Base-by-base conservation (phyloP, 2,329 filamentous ascomycete genomes). In the Lecanosticta acicola region DNA sequence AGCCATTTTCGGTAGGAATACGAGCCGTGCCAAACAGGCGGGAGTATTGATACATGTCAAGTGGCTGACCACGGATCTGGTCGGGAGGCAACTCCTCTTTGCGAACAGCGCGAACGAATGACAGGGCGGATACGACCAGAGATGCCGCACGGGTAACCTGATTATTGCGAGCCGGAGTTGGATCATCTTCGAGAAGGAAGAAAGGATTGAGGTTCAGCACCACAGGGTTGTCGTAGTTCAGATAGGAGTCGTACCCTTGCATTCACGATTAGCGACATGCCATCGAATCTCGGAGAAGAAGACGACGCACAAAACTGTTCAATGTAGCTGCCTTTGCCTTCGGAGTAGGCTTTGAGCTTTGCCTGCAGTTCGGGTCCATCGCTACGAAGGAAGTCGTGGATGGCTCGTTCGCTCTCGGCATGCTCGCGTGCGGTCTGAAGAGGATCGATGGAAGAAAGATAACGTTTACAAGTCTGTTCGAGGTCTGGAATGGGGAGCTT, bases 161-260 rank as follows among this genome's bases (percentile, higher is more conserved):
- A 64, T 97, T 93, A 70, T 96, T 96, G 53, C 93, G 80, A 37
- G 91, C 90, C 2, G 93, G 93, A 1, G 93, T 98, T 0, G 93
- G 93, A 61, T 98, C 93, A 72, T 98, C 93, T 68, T 96, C 93
- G 42, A 98, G 76, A 46, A 98, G 74, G 72, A 98, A 98, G 71
- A 98, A 98, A 0, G 93, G 93, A 62, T 98, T 98, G 54, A 98
- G 72, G 69, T 98, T 97, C 56, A 98, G 78, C 33, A 98, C 93
- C 33, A 98, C 93, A 0, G 93, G 90, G 62, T 96, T 97, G 65
- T 97, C 93, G 64, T 85, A 98, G 70, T 97, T 97, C 53, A 98
- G 76, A 64, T 97, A 98, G 21, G 93, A 97, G 66, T 98, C 93
- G 65, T 97, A 97, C 93, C 90, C 90, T 95, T n/a, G n/a, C n/a